A percentile compares a stretch with the other conserved stretches of the same genome.
These are phyloP conservation scores for Ehretia macrophylla DNA, from an alignment of 257 asterid species.

Conservation along the genomic window DNA sequence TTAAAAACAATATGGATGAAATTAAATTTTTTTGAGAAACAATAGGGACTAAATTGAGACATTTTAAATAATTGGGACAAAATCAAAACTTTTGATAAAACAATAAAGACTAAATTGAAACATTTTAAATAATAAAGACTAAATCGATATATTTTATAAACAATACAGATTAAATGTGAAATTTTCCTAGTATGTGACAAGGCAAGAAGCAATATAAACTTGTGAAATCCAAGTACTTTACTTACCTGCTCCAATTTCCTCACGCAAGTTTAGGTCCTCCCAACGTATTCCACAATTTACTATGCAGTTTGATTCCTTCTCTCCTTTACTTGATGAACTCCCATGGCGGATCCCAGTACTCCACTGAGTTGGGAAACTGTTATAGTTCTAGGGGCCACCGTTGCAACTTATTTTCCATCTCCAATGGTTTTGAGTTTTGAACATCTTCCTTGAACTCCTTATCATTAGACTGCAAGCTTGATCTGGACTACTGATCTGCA, in stretches of 20 bases:
- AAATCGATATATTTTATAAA: too few relatives aligned
- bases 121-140: too few relatives aligned
- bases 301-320: constrained; percentile 22
- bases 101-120: too few relatives aligned
- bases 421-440: constrained; percentile 10
- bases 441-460: constrained; percentile 7
- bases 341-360: constrained; percentile 23
- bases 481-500: constrained; percentile 15
- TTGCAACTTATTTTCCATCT: constrained; percentile 20
- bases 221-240: not conserved
- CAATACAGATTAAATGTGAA: too few relatives aligned
- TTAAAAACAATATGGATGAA: too few relatives aligned
- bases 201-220: not conserved
- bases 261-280: constrained; percentile 59
- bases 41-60: too few relatives aligned
- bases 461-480: constrained; percentile 15
- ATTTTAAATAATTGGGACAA: too few relatives aligned
- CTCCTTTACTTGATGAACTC: constrained; percentile 33
- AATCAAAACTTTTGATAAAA: too few relatives aligned
- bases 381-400: constrained; percentile 14
- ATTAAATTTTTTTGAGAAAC: too few relatives aligned
- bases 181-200: constrained; percentile 3
- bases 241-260: constrained; percentile 66
- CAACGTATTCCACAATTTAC: constrained; percentile 42
- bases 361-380: constrained; percentile 22